Conservation (phyloP, 257 asterid genomes). For the Salvia miltiorrhiza region DNA sequence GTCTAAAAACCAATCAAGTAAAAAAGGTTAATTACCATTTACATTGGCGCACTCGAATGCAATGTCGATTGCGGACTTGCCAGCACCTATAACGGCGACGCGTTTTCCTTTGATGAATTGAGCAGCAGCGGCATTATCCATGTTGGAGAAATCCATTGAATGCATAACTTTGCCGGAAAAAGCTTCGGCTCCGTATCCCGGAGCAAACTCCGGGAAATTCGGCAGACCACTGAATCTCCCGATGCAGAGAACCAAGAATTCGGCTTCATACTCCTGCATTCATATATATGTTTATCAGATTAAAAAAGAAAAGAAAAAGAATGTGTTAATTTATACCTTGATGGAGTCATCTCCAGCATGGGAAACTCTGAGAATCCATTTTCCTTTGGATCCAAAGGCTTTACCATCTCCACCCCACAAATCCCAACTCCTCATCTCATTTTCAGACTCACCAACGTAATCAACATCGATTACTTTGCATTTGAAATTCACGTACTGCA, state of each 20-base stretch:
- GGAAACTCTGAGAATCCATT: constrained; percentile 46
- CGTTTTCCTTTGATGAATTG: constrained; percentile 45
- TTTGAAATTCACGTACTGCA: constrained; percentile 32
- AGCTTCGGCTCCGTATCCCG: constrained; percentile 38
- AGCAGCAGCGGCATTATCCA: constrained; percentile 45
- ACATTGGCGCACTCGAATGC: constrained; percentile 42
- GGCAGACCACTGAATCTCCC: constrained; percentile 72
- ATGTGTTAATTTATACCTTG: constrained; percentile 9
- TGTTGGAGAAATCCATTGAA: constrained; percentile 44
- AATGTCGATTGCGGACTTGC: constrained; percentile 52
- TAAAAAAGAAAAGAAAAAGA: too few species aligned
- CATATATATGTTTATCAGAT: neutral
- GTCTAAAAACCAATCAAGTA: neutral
- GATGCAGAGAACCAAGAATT: constrained; percentile 49
- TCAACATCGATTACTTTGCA: constrained; percentile 34
- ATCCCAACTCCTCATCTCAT: constrained; percentile 39
- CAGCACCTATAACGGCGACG: constrained; percentile 41
- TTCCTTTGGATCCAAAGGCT: constrained; percentile 57
- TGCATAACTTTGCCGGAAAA: constrained; percentile 56
- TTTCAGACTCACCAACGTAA: constrained; percentile 39
- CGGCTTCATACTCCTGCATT: constrained; percentile 43
- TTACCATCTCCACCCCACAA: constrained; percentile 40
- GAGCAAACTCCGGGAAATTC: constrained; percentile 41
- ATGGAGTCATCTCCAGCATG: constrained; percentile 18
- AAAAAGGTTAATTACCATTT: constrained; percentile 31